Percentiles rank a stretch among this genome's conserved stretches.
Evolutionary conservation across 1,284 basidiomycete species (phyloP).

Genomic region (Sporisorium graminicola): DNA sequence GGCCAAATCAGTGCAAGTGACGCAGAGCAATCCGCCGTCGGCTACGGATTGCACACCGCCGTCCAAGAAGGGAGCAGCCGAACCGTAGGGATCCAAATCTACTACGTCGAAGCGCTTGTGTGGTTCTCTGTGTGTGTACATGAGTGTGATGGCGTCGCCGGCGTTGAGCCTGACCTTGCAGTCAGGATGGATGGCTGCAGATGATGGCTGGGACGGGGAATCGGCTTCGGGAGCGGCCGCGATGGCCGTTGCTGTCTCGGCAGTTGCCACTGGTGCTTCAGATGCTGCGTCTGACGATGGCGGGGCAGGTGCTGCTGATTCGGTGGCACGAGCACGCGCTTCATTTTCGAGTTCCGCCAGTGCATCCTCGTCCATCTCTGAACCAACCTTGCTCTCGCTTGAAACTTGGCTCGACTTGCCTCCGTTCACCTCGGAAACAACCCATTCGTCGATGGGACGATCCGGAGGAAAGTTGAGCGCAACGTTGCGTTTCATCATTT

Average conservation of each 20-base stretch:
- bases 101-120: conserved; percentile 87
- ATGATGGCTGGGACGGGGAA: background rate
- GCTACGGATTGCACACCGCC: conserved; percentile 91
- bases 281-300: conserved; percentile 5
- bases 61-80: conserved; percentile 95
- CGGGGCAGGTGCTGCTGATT: background rate
- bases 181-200: conserved; percentile 57
- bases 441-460: conserved; percentile 57
- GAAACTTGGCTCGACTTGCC: background rate
- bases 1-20: conserved; percentile 96
- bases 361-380: conserved; percentile 40
- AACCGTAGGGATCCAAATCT: conserved; percentile 97
- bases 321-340: conserved; percentile 11
- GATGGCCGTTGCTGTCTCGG: background rate
- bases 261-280: conserved; percentile 6
- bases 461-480: conserved; percentile 85
- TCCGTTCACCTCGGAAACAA: conserved; percentile 22
- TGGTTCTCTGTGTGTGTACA: conserved; percentile 87
- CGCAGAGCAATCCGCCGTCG: conserved; percentile 85
- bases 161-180: conserved; percentile 66
- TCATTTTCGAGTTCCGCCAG: conserved; percentile 28
- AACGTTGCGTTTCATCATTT: conserved; percentile 89
- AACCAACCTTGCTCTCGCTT: background rate
- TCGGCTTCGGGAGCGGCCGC: background rate
- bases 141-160: conserved; percentile 74